Base-by-base conservation (phyloP, 495 filamentous ascomycete species). In the Letharia lupina region DNA sequence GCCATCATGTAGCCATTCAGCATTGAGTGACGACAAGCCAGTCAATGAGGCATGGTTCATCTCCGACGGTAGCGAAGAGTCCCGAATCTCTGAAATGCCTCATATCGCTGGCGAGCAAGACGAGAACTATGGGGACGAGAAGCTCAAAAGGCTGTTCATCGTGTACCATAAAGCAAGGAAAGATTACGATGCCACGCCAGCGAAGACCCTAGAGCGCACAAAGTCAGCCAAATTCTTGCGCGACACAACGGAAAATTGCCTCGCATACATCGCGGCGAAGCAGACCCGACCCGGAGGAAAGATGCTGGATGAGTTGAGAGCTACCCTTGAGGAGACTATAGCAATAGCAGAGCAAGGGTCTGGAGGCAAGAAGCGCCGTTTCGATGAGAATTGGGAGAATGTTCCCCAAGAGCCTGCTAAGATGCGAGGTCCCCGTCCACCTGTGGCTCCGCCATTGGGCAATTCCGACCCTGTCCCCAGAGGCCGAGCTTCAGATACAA, bases 221-320 rank as follows among this genome's bases (percentile, higher is more conserved):
- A 71, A 63, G 41, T 73, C 72, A 13, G 76, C 78, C n/a, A 75
- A 76, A 11, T 83, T 81, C 60, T 75, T 83, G 28, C 79, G 80
- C 4, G 80, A 83, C 66, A 81, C 78, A 12, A 77, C 77, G 5
- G 80, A 82, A 62, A 82, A 82, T 65, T 69, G 75, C 0, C 65
- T 80, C 15, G 70, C 63, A 4, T 77, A 80, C 54, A 69, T 82
- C 31, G 63, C 68, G 20, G n/a, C 63, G 2, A 70, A 77, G 39
- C 70, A 70, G 3, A 28, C 9, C 40, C 37, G 56, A n/a, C 23
- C 42, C 60, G 52, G 35, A 61, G 35, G 57, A 40, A 23, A 20
- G 45, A 52, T 74, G 52, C 60, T 80, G 28, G 59, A 70, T 0
- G 77, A 82, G 52, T 62, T 82, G 28, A 48, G 74, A 23, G 62